These are phyloP conservation scores for Chaetomiaceae sp. DNA, from an alignment of 2,329 filamentous ascomycete genomes.

Conservation along the genomic window DNA sequence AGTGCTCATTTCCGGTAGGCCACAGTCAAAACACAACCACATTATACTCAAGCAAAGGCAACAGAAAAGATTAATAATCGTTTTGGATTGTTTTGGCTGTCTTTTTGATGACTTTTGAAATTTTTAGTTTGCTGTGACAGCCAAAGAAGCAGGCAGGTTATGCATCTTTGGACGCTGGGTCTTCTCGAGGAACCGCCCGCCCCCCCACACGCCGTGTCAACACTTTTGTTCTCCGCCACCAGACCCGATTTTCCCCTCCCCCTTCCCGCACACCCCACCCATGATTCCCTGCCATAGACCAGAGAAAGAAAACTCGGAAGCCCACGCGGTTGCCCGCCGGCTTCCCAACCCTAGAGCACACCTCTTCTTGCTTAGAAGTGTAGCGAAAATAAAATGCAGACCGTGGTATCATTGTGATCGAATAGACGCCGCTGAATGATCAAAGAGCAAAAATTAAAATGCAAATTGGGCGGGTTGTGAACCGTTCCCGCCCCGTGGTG, in stretches of 20 bases:
- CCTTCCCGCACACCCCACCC: background rate
- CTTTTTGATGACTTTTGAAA: constrained; percentile 15
- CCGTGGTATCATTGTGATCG: constrained; percentile 27
- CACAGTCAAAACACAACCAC: no score
- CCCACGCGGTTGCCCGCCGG: constrained; percentile 14
- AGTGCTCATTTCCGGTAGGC: no score
- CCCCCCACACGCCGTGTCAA: background rate
- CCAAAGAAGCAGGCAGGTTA: background rate
- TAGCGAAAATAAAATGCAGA: constrained; percentile 15
- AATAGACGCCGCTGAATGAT: constrained; percentile 18
- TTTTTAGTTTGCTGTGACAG: constrained; percentile 12
- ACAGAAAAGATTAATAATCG: background rate
- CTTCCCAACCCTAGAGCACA: constrained; percentile 12
- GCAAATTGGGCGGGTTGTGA: background rate
- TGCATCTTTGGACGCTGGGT: background rate
- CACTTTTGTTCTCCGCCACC: constrained; percentile 1
- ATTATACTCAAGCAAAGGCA: background rate
- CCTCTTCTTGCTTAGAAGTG: constrained; percentile 1
- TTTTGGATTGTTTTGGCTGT: constrained; percentile 19
- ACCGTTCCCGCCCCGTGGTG: background rate
- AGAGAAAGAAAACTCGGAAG: background rate
- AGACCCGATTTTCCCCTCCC: background rate
- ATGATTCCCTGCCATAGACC: background rate
- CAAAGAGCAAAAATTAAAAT: constrained; percentile 6
- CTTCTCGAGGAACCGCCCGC: background rate